Percentiles rank a stretch among this genome's conserved stretches.
phyloP scores from a whole-genome alignment of 257 asterid species.

The Cruciata laevipes region DNA sequence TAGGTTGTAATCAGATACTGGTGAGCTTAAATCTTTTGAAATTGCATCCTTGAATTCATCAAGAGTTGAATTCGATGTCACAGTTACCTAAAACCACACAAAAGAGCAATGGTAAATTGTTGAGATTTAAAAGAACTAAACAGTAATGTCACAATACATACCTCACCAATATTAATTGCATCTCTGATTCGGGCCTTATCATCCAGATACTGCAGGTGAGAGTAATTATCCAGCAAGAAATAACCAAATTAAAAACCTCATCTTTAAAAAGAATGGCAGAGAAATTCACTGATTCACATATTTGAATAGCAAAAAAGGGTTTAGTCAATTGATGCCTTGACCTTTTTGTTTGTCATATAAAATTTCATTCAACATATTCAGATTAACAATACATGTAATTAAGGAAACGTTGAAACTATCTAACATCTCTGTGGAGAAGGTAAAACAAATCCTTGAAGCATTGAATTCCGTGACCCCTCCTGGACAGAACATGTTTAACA shows the following conservation, averaged over 20 bases:
- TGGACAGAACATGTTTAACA: not conserved
- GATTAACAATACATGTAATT: not conserved
- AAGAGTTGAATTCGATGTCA: slow-evolving; percentile 57
- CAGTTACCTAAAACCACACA: slow-evolving; percentile 36
- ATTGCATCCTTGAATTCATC: slow-evolving; percentile 66
- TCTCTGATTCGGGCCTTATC: slow-evolving; percentile 76
- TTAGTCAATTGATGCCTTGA: not conserved
- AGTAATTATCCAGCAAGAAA: slow-evolving; percentile 12
- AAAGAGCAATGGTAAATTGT: slow-evolving; percentile 10
- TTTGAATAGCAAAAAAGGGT: not conserved
- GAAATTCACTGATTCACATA: too few relatives aligned
- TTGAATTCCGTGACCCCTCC: not conserved
- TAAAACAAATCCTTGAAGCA: not conserved
- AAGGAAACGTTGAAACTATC: not conserved
- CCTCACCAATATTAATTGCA: slow-evolving; percentile 59
- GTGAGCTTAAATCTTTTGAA: slow-evolving; percentile 32
- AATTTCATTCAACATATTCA: not conserved
- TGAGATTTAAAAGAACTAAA: slow-evolving; percentile 1
- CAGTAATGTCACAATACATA: slow-evolving; percentile 25
- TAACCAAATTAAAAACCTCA: not conserved
- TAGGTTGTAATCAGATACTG: slow-evolving; percentile 58
- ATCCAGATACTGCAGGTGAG: slow-evolving; percentile 61
- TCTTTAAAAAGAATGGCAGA: not conserved
- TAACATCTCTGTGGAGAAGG: not conserved
- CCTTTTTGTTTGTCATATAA: not conserved